A percentile compares a stretch with the other conserved stretches of the same genome.
Conservation (phyloP, 345 rosid genomes). For the Eucalyptus camaldulensis region DNA sequence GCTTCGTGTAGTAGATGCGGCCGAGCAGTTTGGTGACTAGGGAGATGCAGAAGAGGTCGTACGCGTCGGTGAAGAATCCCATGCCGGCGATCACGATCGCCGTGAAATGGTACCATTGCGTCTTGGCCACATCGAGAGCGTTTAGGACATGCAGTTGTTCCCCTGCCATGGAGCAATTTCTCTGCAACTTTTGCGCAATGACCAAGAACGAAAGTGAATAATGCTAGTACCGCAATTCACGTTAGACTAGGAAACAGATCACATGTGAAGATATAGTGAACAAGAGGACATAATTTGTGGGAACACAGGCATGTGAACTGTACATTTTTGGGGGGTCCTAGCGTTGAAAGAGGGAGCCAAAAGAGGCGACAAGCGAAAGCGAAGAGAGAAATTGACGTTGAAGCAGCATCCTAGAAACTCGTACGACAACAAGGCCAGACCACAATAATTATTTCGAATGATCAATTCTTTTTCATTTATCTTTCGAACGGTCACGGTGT, state of each 20-base stretch:
- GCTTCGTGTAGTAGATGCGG: background rate
- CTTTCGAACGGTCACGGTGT: background rate
- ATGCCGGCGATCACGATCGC: background rate
- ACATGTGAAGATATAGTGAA: background rate
- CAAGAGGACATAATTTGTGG: background rate
- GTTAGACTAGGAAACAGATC: background rate
- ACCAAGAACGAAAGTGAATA: background rate
- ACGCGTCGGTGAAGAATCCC: background rate
- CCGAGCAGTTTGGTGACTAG: background rate
- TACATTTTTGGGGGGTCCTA: background rate
- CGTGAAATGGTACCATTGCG: background rate
- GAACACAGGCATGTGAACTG: background rate
- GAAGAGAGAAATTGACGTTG: background rate
- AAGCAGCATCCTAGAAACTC: background rate
- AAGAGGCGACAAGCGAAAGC: background rate
- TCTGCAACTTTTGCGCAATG: background rate
- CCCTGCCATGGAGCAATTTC: background rate
- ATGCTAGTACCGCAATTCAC: background rate
- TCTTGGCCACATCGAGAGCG: background rate
- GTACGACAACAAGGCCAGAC: background rate
- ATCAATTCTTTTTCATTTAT: background rate
- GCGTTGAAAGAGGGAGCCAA: background rate
- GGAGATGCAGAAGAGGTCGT: background rate
- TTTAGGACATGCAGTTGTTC: background rate
- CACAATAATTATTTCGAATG: background rate